Base-by-base conservation (phyloP, 2,329 filamentous ascomycete species). In the Pseudogymnoascus verrucosus region DNA sequence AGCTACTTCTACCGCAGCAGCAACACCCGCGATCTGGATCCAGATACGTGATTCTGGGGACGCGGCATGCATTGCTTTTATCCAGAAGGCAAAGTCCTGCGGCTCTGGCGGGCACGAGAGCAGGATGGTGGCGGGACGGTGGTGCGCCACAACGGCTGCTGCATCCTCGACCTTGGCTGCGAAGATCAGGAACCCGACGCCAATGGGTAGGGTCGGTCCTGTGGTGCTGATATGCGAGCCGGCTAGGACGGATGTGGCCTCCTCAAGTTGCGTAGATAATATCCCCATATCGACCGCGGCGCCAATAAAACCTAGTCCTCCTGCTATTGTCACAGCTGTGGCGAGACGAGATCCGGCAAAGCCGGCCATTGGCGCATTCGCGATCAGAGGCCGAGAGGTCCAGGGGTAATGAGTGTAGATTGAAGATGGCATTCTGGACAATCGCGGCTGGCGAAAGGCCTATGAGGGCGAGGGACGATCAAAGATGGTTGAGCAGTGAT, bases 281-380 rank as follows among this genome's bases (percentile, higher is more conserved):
- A 72, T 66, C 23, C 62, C 65, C 14, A 64, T 65, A 21, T 65
- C 12, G 67, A 78, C n/a, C 72, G 75, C 70, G 0, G 76, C 76
- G 1, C 76, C 79, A 54, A 80, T 75, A 67, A 80, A 81, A 8
- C 79, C 83, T 1, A 83, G 65, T 3, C 80, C 81, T 5, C 80
- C 80, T 34, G 83, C 82, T 68, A 75, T 75, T 1, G 83, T 86
- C 12, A 90, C 81, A 44, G 84, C 81, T 28, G 85, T 76, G 2
- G 87, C 85, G 2, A 91, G 79, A 0, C 75, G 68, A 71, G 79
- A 65, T 72, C 81, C 70, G 73, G 79, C 68, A 80, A 90, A 84
- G 37, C 85, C 78, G 47, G 86, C 82, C 89, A 91, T 91, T 0
- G 89, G 89, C 1, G 87, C 88, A 37, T 79, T 78, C 51, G 81